Percentiles rank a stretch among this genome's conserved stretches.
Conservation (phyloP, 2,329 filamentous ascomycete species). For the Alternaria rosae region DNA sequence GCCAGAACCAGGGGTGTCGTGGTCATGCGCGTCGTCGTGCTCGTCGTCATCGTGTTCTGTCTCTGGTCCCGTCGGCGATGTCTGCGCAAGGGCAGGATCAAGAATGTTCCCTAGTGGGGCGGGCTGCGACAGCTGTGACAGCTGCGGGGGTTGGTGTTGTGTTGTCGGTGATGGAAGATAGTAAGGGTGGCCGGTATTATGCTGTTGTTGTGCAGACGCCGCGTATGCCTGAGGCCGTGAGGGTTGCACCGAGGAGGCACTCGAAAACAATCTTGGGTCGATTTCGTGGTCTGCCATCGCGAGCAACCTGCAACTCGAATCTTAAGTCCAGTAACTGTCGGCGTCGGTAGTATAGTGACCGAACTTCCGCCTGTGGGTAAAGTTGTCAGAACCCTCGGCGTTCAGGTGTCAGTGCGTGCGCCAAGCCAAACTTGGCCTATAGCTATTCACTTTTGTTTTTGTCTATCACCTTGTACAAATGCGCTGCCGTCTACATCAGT, state of each 20-base stretch:
- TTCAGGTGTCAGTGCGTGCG: neutral
- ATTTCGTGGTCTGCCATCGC: conserved; percentile 40
- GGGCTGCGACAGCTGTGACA: conserved; percentile 21
- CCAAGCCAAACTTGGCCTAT: neutral
- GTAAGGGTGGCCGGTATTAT: conserved; percentile 37
- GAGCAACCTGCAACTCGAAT: neutral
- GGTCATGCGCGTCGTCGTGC: conserved; percentile 8
- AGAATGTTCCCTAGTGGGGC: conserved; percentile 29
- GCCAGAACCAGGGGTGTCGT: conserved; percentile 39
- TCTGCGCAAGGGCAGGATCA: conserved; percentile 44
- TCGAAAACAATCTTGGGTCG: conserved; percentile 39
- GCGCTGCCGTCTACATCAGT: neutral
- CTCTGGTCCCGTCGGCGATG: conserved; percentile 34
- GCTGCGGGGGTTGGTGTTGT: conserved; percentile 26
- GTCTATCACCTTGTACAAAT: neutral
- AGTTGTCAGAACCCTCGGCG: neutral
- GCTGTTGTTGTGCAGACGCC: conserved; percentile 31
- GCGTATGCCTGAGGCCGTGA: conserved; percentile 37
- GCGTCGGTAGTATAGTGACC: conserved; percentile 28
- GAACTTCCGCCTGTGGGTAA: conserved; percentile 13
- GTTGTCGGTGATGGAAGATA: conserved; percentile 38
- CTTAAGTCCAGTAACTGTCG: conserved; percentile 18
- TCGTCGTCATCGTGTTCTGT: conserved; percentile 39
- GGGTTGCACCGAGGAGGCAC: conserved; percentile 33
- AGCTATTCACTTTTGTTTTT: neutral